Evolutionary conservation across 805 yeast species (phyloP).

Genomic region (Candida alai): DNA sequence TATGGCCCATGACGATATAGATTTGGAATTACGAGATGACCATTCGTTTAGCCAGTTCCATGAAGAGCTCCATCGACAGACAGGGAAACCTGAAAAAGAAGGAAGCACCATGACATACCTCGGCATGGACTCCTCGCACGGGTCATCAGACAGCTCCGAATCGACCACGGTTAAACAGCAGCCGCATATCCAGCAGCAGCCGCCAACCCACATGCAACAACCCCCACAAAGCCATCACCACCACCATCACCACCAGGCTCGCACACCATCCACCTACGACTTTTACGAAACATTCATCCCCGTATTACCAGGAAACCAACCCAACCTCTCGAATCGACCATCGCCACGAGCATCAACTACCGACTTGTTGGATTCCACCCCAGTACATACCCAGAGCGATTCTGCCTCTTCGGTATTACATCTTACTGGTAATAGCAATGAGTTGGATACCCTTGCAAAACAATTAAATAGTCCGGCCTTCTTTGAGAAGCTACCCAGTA

Average conservation of each 20-base stretch:
- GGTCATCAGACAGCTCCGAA: slow-evolving; percentile 6
- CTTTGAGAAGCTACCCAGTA: slow-evolving; percentile 37
- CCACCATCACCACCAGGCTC: slow-evolving; percentile 10
- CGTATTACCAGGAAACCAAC: slow-evolving; percentile 21
- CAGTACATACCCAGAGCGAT: slow-evolving; percentile 3
- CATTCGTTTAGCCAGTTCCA: slow-evolving; percentile 33
- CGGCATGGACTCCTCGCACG: slow-evolving; percentile 7
- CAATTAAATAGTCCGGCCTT: slow-evolving; percentile 33
- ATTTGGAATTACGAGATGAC: slow-evolving; percentile 34
- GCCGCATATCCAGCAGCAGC: not conserved
- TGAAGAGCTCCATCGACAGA: slow-evolving; percentile 30
- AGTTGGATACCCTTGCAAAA: slow-evolving; percentile 37
- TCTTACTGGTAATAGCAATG: not conserved
- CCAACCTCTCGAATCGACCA: not conserved
- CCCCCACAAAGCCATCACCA: slow-evolving; percentile 6
- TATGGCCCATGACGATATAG: slow-evolving; percentile 21
- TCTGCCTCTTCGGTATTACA: slow-evolving; percentile 1
- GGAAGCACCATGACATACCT: not conserved
- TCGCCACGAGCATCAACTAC: slow-evolving; percentile 7
- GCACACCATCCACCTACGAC: slow-evolving; percentile 31
- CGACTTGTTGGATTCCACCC: slow-evolving; percentile 6
- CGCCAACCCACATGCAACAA: slow-evolving; percentile 1
- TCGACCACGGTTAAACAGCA: not conserved
- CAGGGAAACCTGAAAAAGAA: slow-evolving; percentile 2
- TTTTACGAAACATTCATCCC: slow-evolving; percentile 43